Evolutionary conservation across 2,329 filamentous ascomycete genomes (phyloP), one percentile per base, ranked within the genome.

Genomic region (Cadophora luteo-olivacea): DNA sequence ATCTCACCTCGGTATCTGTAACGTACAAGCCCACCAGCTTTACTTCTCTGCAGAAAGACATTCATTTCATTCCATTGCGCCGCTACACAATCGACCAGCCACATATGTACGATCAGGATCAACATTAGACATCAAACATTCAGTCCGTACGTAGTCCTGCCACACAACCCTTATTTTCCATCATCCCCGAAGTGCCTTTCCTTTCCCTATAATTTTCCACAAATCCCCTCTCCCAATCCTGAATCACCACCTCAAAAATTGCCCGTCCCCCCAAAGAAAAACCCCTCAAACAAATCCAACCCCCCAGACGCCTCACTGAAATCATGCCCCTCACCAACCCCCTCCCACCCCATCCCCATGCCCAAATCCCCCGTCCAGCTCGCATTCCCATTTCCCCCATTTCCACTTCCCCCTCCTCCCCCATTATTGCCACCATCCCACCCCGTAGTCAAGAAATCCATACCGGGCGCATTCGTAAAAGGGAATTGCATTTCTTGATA

Each of bases 241-340:
- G 12, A 41, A 41, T 49, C 49, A 29, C 11, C 36, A 45, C 45
- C 9, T 36, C 64, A 73, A 64, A 68, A 70, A 54, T 58, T 71
- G 54, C 74, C 74, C 29, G 70, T 69, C 16, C 73, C 74, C 12
- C 85, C 85, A 78, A 87, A 86, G 76, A 86, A 87, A 75, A 84
- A 87, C 4, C 84, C 85, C 73, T 86, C 84, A 72, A 86, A 82
- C 38, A 87, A 73, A 79, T 86, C 84, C 68, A 78, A 41, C 2
- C 71, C 69, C 16, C 70, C 72, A 41, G 70, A 72, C 2, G 72
- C 71, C 29, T 74, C 76, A 49, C 74, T 75, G 68, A 75, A 76
- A 71, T 76, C 71, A 73, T 75, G 71, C 65, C 72, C 70, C 25
- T 66, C 55, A 4, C 69, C 72, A 57, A 68, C 72, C 68, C 65